Evolutionary conservation across 1,139 yeast species (phyloP).

Genomic region (Geotrichum klebahnii): DNA sequence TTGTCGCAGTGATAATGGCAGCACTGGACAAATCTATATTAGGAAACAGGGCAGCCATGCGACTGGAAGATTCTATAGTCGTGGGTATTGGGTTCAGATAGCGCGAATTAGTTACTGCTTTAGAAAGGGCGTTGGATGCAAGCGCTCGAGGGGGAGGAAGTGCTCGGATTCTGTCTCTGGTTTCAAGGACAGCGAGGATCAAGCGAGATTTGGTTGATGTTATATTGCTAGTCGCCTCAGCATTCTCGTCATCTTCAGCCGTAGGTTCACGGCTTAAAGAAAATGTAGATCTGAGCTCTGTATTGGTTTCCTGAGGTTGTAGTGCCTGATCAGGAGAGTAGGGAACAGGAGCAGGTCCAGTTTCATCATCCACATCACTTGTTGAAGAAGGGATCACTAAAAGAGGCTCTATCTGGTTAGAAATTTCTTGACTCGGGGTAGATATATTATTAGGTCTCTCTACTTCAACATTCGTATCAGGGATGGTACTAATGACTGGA

Average conservation of each 20-base stretch:
- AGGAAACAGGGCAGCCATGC: neutral
- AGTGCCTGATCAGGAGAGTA: neutral
- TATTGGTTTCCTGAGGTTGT: neutral
- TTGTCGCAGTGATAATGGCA: slow-evolving; percentile 9
- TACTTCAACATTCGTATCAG: slow-evolving; percentile 3
- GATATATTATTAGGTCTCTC: neutral
- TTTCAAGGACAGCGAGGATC: neutral
- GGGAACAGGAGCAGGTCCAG: slow-evolving; percentile 5
- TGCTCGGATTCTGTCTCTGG: neutral
- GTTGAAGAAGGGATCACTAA: neutral
- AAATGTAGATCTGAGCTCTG: neutral
- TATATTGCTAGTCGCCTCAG: neutral
- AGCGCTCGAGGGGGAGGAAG: neutral
- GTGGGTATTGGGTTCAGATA: neutral
- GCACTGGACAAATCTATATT: neutral
- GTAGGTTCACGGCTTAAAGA: slow-evolving; percentile 5
- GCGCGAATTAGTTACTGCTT: neutral
- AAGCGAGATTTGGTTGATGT: neutral
- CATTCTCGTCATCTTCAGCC: slow-evolving; percentile 3
- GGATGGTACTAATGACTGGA: neutral
- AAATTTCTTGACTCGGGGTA: neutral
- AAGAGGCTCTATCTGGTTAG: neutral
- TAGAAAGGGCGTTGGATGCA: neutral
- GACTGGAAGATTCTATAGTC: neutral
- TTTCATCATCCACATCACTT: neutral